Conservation (phyloP, 345 rosid genomes). For the Noccaea bulbosa region DNA sequence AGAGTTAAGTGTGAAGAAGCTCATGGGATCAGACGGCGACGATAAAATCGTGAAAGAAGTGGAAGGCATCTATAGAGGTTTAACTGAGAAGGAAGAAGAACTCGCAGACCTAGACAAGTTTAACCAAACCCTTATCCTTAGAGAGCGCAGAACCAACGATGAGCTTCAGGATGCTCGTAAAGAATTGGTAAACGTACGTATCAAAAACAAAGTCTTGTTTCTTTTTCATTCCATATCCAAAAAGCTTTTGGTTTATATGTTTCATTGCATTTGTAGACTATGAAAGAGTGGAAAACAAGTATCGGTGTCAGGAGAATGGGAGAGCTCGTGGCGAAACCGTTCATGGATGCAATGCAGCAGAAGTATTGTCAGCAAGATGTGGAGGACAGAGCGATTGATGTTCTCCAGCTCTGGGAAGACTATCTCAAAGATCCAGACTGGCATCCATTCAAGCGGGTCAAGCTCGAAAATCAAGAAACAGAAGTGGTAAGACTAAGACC, state of each 20-base stretch:
- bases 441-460: constrained; percentile 75
- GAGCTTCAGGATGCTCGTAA: constrained; percentile 96
- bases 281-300: constrained; percentile 56
- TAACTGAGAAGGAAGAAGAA: constrained; percentile 78
- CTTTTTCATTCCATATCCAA: background rate
- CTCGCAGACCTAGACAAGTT: constrained; percentile 67
- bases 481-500: constrained; percentile 52
- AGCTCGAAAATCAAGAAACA: constrained; percentile 52
- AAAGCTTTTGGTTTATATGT: background rate
- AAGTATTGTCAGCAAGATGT: constrained; percentile 73
- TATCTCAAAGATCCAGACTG: constrained; percentile 86
- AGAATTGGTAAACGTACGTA: constrained; percentile 71
- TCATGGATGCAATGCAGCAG: constrained; percentile 74
- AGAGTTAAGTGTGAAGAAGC: constrained; percentile 71
- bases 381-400: constrained; percentile 68
- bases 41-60: constrained; percentile 60
- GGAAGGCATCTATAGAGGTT: constrained; percentile 54
- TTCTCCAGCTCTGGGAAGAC: constrained; percentile 90
- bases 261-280: constrained; percentile 48
- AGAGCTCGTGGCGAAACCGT: constrained; percentile 79
- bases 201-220: constrained; percentile 22
- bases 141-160: constrained; percentile 82
- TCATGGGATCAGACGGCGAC: constrained; percentile 79
- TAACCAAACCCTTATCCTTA: constrained; percentile 77
- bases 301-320: constrained; percentile 95